Evolutionary conservation across 257 asterid species (phyloP).

Genomic region (Nicotiana noctiflora): DNA sequence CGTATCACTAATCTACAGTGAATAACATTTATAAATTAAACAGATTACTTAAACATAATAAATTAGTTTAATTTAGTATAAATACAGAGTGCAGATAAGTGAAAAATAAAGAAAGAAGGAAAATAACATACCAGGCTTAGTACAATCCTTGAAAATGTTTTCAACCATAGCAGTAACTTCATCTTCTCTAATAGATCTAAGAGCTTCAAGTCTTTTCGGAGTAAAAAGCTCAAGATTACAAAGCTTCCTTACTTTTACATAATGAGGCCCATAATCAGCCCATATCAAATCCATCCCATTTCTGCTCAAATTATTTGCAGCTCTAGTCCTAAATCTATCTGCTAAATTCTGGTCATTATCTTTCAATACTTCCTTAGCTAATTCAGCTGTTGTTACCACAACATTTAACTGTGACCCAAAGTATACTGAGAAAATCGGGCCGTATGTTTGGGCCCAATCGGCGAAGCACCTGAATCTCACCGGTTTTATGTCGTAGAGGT

Average conservation of each 20-base stretch:
- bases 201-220: conserved; percentile 56
- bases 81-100: too few relatives aligned
- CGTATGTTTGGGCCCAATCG: conserved; percentile 27
- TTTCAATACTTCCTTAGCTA: conserved; percentile 31
- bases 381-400: conserved; percentile 26
- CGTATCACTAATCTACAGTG: too few relatives aligned
- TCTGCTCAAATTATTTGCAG: conserved; percentile 46
- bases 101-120: neutral
- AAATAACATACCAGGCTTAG: conserved; percentile 41
- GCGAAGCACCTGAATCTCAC: conserved; percentile 29
- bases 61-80: too few relatives aligned
- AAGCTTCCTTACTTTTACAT: conserved; percentile 74
- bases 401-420: conserved; percentile 30
- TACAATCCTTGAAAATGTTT: conserved; percentile 46
- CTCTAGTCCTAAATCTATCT: conserved; percentile 23
- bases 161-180: conserved; percentile 84
- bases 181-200: conserved; percentile 76
- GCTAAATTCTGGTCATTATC: conserved; percentile 34
- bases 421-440: conserved; percentile 32
- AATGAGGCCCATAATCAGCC: conserved; percentile 91
- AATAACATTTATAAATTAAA: too few relatives aligned
- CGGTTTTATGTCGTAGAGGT: conserved; percentile 28
- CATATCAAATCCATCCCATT: conserved; percentile 77
- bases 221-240: conserved; percentile 83
- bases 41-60: too few relatives aligned